Base-by-base conservation (phyloP, 1,284 basidiomycete genomes). In the Crepidotus sp. region DNA sequence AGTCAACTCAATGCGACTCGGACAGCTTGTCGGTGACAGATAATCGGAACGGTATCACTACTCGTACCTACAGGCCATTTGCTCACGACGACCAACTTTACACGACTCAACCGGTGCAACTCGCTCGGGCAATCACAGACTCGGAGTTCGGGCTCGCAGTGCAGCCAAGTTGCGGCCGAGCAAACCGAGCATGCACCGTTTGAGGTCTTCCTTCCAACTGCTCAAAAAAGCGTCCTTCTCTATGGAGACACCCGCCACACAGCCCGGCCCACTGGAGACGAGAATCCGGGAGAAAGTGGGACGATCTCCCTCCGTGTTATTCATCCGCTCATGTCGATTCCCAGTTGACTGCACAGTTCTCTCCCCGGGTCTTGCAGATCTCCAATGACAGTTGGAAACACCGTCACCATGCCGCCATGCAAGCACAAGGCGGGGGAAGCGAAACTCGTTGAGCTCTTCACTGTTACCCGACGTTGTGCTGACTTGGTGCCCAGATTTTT, bases 341-440 rank as follows among this genome's bases (percentile, higher is more conserved):
- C n/a, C 43, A 85, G 84, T 65, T 87, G 52, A 73, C 67, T 38
- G 59, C 63, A 32, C 61, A 74, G 36, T 68, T 87, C 45, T 65
- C 67, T 54, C 83, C 83, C 27, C 64, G 69, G 41, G 65, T 68
- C 54, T 66, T 87, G 54, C 65, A 59, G 42, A 78, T 87, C 58
- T 69, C 69, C 34, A 88, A 88, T 62, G 80, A 87, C 57, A 85
- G 83, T 36, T 78, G 75, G 71, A 70, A 83, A 63, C 84, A 88
- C 62, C 72, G 78, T 55, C 79, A 86, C 65, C 84, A 88, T 63
- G 70, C 71, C 40, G 66, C 84, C 38, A 88, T 88, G 85, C 70
- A 73, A 57, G 75, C 71, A 40, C 67, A 74, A 61, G 74, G 70
- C 40, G 42, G 72, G 73, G 71, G 32, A 75, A 68, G 75, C 43